Evolutionary conservation across 768 basidiomycete genomes (phyloP), one percentile per base, ranked within the genome.

Genomic region (Amanita thiersii): DNA sequence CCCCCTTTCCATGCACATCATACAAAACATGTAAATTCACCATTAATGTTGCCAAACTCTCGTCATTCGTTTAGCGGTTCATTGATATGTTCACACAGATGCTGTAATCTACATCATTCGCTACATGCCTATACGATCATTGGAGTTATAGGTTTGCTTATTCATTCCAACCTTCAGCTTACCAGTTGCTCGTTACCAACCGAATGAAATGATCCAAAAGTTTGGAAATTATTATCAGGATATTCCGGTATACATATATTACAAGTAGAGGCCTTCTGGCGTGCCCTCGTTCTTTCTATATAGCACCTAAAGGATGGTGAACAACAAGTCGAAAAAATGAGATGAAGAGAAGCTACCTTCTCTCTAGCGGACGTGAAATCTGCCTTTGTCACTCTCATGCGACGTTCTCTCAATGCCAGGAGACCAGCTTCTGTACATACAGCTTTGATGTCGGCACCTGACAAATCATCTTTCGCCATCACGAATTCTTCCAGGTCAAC

Each of bases 381-480:
- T 5, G 71, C 75, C 65, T 96, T 92, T 24, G 78, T 87, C 10
- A 97, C 94, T 56, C 86, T 72, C 91, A 93, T 98, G 47, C 96
- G 73, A 41, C 96, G 73, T 60, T 99, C 96, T 50, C 96, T 75
- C 46, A 99, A 68, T 3, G 96, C 96, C 24, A 98, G 70, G 39
- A 99, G 62, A 50, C 96, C 96, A n/a, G 96, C 94, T 58, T 99
- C 96, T 4, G 96, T 98, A 59, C 93, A 97, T 3, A 98, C 89
- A 1, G 94, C 96, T 66, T 98, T 98, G 72, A 99, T 98, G 55
- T 99, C 96, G 2, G 96, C 96, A 34, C 96, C 96, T 9, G 87
- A 90, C 15, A 96, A 65, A 54, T 97, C 94, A 52, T 99, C 96
- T 62, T 98, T 98, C 20, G 85, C 82, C 66, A 85, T 86, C 43